Base-by-base conservation (phyloP, 441 rosid genomes). In the Geranium incanum region DNA sequence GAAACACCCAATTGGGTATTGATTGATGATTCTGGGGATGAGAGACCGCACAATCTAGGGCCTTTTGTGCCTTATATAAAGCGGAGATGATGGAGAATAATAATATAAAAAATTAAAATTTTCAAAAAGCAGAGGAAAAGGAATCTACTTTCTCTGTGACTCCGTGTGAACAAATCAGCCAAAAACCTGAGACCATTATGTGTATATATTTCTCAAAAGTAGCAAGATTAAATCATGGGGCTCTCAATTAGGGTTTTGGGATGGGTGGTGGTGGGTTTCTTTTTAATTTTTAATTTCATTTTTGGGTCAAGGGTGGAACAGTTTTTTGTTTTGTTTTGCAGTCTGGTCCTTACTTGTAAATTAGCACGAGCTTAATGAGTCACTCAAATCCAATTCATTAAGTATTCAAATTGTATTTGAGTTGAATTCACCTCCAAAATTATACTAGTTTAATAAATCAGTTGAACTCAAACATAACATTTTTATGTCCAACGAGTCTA, bases 181-280 rank as follows among this genome's bases (percentile, higher is more conserved):
- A 18, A 52, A 52, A n/a, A 52, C 60, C 60, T 52, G 60, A 15
- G 18, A 57, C 33, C 18, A 36, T 57, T 5, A 5, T 19, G 52
- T 33, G 28, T 69, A 3, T 21, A 12, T 7, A 16, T 28, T 67
- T 15, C 59, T 45, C 18, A 6, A 16, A 43, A 63, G 77, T 68
- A 28, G 68, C 80, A 1, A 62, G 50, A 15, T 52, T 66, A 70
- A 79, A 84, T 80, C 84, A 84, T 81, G 63, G 76, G 77, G 82
- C 75, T 78, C 80, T 80, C 85, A 43, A 81, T 81, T 82, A 79
- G 83, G 78, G 74, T 74, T 72, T 71, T 48, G 72, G 59, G 60
- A 43, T 43, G 50, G 50, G 50, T 43, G 50, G 50, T 43, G 12
- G 50, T 43, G 50, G 50, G 11, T 43, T 43, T 43, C 50, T 43